A percentile compares a stretch with the other conserved stretches of the same genome.
These are phyloP conservation scores for Lasiodiplodia sp. DNA, from an alignment of 2,329 filamentous ascomycete genomes.

Conservation along the genomic window DNA sequence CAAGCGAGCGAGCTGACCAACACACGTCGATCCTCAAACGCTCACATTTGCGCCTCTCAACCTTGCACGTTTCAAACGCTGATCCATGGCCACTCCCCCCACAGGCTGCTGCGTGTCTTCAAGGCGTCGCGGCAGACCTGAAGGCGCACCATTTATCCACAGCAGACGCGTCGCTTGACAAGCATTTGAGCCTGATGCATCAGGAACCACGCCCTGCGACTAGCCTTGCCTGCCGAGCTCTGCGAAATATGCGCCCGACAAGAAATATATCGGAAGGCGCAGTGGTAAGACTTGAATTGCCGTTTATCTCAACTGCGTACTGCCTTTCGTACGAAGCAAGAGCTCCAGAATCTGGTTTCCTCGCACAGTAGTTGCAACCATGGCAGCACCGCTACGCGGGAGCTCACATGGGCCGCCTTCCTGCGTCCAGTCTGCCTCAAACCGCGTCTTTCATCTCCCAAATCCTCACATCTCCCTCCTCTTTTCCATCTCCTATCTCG, in stretches of 20 bases:
- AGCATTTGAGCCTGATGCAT: background rate
- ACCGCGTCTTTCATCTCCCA: background rate
- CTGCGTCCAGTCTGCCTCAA: no score
- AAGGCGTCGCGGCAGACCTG: no score
- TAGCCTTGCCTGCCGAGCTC: background rate
- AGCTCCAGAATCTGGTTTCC: background rate
- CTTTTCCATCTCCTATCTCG: background rate
- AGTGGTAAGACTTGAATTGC: background rate
- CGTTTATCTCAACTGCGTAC: background rate
- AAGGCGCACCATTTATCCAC: no score
- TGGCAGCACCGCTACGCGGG: background rate
- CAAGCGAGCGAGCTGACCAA: background rate
- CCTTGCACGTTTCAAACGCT: background rate
- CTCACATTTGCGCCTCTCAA: background rate
- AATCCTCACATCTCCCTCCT: background rate
- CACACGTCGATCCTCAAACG: conserved; percentile 15
- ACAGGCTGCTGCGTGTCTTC: background rate
- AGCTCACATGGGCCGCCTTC: background rate
- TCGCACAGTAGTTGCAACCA: background rate
- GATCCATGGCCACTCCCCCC: background rate
- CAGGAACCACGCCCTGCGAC: background rate
- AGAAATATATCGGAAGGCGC: background rate
- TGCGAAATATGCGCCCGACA: background rate
- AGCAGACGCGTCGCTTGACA: no score
- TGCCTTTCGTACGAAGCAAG: background rate